A percentile compares a stretch with the other conserved stretches of the same genome.
Conservation (phyloP, 345 rosid species). For the Citrus unshiu region DNA sequence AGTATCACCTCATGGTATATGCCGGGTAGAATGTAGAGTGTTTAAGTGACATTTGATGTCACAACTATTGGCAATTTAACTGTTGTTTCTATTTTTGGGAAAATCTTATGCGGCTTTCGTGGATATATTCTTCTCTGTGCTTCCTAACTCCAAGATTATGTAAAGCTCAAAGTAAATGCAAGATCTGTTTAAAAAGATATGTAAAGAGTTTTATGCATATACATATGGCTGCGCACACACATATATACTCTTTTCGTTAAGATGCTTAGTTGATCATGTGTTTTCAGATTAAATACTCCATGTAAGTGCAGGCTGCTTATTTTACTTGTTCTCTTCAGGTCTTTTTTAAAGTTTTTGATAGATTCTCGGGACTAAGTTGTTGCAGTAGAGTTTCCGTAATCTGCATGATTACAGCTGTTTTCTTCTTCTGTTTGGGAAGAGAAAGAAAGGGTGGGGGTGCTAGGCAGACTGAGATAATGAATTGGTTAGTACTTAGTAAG, state of each 20-base stretch:
- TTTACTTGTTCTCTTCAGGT: not conserved
- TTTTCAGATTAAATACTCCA: not conserved
- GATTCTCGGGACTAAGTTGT: not conserved
- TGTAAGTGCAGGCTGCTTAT: not conserved
- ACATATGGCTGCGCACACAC: no score
- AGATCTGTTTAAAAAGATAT: no score
- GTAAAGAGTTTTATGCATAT: not conserved
- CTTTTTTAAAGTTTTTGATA: not conserved
- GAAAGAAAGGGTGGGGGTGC: no score
- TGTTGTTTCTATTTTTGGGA: not conserved
- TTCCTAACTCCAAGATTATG: not conserved
- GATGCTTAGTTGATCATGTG: not conserved
- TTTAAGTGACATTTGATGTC: not conserved
- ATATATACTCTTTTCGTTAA: no score
- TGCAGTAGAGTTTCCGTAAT: not conserved
- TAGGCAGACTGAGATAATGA: no score
- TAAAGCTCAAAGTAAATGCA: no score
- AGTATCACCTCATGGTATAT: not conserved
- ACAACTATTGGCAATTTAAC: not conserved
- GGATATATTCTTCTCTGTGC: constrained; percentile 4
- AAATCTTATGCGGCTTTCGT: not conserved
- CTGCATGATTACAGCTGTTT: not conserved
- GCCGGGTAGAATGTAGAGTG: not conserved
- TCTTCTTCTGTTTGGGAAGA: not conserved
- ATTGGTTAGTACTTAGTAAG: no score